Percentiles rank a stretch among this genome's conserved stretches.
phyloP scores from a whole-genome alignment of 73 alveolate genomes.

The Diophrys appendiculata region DNA sequence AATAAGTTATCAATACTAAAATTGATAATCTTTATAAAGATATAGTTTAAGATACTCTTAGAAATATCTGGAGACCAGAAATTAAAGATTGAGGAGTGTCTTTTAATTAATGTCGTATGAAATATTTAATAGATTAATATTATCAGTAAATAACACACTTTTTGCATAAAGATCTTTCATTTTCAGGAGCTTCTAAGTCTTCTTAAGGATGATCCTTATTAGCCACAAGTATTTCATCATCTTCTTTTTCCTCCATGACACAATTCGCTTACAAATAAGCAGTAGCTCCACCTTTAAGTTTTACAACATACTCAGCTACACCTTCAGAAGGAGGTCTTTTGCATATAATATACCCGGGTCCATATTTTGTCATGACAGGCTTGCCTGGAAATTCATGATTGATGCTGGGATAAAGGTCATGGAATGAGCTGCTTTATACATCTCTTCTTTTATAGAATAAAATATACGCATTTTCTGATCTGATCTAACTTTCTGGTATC shows the following conservation, averaged over 20 bases:
- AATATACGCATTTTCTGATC: conserved; percentile 75
- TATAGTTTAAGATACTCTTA: too few species aligned
- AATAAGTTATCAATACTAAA: too few species aligned
- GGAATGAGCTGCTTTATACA: conserved; percentile 1
- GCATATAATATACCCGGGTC: conserved; percentile 1
- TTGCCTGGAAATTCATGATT: conserved; percentile 41
- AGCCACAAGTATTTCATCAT: neutral
- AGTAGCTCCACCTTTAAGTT: neutral
- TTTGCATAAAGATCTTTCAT: too few species aligned
- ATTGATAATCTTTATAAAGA: too few species aligned
- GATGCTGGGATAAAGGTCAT: conserved; percentile 15
- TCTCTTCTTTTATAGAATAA: conserved; percentile 65
- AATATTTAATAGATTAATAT: too few species aligned
- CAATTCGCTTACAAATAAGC: neutral
- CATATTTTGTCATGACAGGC: conserved; percentile 14
- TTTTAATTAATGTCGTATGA: too few species aligned
- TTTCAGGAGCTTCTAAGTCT: too few species aligned
- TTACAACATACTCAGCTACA: neutral
- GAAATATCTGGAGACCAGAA: too few species aligned
- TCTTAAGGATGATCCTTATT: too few species aligned
- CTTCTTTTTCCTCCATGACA: neutral
- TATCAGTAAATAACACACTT: too few species aligned
- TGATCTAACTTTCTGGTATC: conserved; percentile 53
- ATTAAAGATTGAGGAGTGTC: too few species aligned
- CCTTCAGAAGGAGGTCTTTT: neutral